Evolutionary conservation across 2,329 filamentous ascomycete genomes (phyloP).

Genomic region (Fusarium sp.): DNA sequence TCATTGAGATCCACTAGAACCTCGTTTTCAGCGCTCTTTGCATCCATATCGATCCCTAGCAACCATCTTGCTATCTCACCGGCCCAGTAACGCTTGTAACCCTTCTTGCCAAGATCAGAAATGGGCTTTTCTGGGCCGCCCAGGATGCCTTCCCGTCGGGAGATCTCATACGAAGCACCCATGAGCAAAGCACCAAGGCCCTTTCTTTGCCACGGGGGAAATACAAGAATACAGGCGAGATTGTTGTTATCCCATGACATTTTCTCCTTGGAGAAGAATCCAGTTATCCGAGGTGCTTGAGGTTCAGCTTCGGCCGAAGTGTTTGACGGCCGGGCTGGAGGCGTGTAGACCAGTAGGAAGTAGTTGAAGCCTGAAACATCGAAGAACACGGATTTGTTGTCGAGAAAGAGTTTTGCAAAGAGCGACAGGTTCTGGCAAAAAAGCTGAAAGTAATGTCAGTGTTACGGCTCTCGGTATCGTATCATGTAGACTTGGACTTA

Average conservation of each 20-base stretch:
- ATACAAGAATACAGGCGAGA: conserved; percentile 93
- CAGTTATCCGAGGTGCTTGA: conserved; percentile 71
- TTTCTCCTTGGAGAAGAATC: conserved; percentile 99
- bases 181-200: conserved; percentile 91
- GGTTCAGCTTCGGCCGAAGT: conserved; percentile 12
- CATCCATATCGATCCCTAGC: conserved; percentile 58
- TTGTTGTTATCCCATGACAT: conserved; percentile 99
- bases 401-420: conserved; percentile 96
- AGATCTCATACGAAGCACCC: conserved; percentile 93
- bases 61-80: conserved; percentile 83
- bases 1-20: conserved; percentile 74
- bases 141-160: conserved; percentile 82
- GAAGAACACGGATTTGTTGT: conserved; percentile 98
- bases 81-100: conserved; percentile 89
- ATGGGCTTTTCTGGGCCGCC: conserved; percentile 96
- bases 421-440: conserved; percentile 96
- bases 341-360: conserved; percentile 86
- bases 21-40: conserved; percentile 50
- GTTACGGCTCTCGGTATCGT: not conserved
- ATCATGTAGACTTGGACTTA: conserved; percentile 59
- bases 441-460: conserved; percentile 61
- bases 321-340: conserved; percentile 47
- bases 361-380: conserved; percentile 95
- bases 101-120: conserved; percentile 83
- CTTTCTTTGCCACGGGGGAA: conserved; percentile 94